Evolutionary conservation across 2,329 filamentous ascomycete genomes (phyloP), one percentile per base, ranked within the genome.

Genomic region (Chrysoporthe puriensis): DNA sequence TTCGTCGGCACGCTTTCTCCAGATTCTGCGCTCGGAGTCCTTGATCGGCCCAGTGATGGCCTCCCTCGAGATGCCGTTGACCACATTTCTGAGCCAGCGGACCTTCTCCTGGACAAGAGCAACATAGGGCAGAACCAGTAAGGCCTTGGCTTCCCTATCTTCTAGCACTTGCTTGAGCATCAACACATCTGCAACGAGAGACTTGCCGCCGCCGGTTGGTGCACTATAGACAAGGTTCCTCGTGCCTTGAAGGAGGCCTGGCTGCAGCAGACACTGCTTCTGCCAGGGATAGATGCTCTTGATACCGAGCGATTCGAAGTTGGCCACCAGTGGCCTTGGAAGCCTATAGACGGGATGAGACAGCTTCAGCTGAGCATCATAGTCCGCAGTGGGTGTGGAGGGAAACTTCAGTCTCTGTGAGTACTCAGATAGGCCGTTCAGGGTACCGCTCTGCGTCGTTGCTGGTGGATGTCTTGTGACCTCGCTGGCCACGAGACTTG

Each of bases 31-130:
- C 11, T 75, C 73, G n/a, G 77, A 75, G 66, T 78, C 74, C 42
- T 71, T 78, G 68, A 75, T 78, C 58, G 73, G 71, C 21, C 67
- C 64, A 3, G 77, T 74, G 9, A 79, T 71, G 0, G 79, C 69
- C 21, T 76, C 81, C 62, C 80, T 79, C 64, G 80, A 78, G 32
- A 93, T 82, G 36, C 85, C 87, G 69, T 89, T 82, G 3, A 92
- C 88, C 21, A 92, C 80, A 61, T 83, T 87, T 42, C 90, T 86
- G 54, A 94, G 80, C 90, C 91, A 94, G 65, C 88, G 86, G 43
- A 92, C 84, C 76, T 94, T 94, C 76, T 94, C 91, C 74, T 94
- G 91, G 0, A 94, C 91, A 3, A 94, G 84, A 21, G 91, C 91
- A 71, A 94, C 90, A 77, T 93, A 94, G 0, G 91, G 91, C 21